These are phyloP conservation scores for Pterulicium gracile DNA, from an alignment of 1,284 basidiomycete genomes.

Conservation along the genomic window DNA sequence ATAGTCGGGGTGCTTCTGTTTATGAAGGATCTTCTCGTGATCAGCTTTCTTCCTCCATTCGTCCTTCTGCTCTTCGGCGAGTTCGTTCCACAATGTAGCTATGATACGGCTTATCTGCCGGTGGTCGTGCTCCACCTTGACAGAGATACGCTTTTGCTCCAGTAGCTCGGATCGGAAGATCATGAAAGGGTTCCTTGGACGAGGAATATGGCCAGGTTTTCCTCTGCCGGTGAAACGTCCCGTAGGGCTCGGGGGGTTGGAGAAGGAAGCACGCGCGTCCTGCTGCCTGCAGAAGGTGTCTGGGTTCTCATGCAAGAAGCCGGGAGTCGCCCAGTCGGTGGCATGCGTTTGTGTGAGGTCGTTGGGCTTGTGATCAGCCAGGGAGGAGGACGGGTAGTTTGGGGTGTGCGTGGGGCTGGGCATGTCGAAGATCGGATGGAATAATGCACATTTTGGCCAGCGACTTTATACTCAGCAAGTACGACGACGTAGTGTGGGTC, in stretches of 20 bases:
- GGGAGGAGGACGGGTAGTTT: too few relatives aligned
- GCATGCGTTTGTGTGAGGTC: too few relatives aligned
- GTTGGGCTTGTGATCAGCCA: too few relatives aligned
- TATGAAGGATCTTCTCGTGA: constrained; percentile 48
- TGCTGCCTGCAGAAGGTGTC: background rate
- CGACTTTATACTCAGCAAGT: too few relatives aligned
- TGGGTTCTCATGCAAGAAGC: background rate
- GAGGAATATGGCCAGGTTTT: constrained; percentile 35
- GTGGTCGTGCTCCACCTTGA: constrained; percentile 38
- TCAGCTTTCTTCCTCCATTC: constrained; percentile 42
- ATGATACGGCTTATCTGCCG: constrained; percentile 49
- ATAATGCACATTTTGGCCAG: too few relatives aligned
- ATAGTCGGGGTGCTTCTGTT: constrained; percentile 42
- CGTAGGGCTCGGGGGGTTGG: background rate
- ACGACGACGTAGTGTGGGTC: too few relatives aligned
- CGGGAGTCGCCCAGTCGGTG: background rate
- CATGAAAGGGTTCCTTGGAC: constrained; percentile 80
- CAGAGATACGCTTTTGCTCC: constrained; percentile 29
- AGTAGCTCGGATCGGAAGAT: constrained; percentile 70
- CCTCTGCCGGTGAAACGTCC: background rate
- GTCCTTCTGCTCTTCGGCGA: constrained; percentile 34
- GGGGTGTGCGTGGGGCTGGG: too few relatives aligned
- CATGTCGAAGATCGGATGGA: too few relatives aligned
- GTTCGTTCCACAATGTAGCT: constrained; percentile 39
- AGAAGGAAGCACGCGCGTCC: background rate